Conservation (phyloP, 441 rosid genomes). For the Gossypium schwendimanii region DNA sequence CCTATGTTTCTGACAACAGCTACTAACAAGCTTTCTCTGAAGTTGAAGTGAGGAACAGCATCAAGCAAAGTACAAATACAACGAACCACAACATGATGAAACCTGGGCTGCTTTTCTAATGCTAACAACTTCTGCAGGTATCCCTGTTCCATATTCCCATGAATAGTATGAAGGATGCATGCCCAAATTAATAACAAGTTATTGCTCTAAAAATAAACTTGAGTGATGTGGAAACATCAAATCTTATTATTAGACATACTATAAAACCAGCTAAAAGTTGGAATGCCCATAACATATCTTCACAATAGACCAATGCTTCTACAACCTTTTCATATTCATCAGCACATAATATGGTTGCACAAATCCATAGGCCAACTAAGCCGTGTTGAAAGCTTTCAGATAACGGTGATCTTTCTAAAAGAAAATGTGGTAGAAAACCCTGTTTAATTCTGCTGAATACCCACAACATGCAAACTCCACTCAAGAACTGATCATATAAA, state of each 20-base stretch:
- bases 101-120: constrained; percentile 49
- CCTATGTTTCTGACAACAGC: constrained; percentile 61
- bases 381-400: not conserved
- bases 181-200: not conserved
- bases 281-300: not conserved
- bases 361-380: not conserved
- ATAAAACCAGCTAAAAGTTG: not conserved
- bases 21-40: constrained; percentile 56
- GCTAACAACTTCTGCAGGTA: constrained; percentile 63
- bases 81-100: constrained; percentile 59
- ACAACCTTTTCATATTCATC: not conserved
- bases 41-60: constrained; percentile 87
- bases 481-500: not conserved
- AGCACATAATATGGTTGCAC: not conserved
- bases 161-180: not conserved
- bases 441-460: not conserved
- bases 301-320: not conserved
- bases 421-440: not conserved
- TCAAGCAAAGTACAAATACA: constrained; percentile 77
- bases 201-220: not conserved
- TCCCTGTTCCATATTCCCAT: constrained; percentile 38
- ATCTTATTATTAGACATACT: not conserved
- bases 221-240: not conserved
- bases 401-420: not conserved
- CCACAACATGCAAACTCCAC: not conserved